Evolutionary conservation across 768 basidiomycete genomes (phyloP).

Genomic region (Paxillus rubicundulus): DNA sequence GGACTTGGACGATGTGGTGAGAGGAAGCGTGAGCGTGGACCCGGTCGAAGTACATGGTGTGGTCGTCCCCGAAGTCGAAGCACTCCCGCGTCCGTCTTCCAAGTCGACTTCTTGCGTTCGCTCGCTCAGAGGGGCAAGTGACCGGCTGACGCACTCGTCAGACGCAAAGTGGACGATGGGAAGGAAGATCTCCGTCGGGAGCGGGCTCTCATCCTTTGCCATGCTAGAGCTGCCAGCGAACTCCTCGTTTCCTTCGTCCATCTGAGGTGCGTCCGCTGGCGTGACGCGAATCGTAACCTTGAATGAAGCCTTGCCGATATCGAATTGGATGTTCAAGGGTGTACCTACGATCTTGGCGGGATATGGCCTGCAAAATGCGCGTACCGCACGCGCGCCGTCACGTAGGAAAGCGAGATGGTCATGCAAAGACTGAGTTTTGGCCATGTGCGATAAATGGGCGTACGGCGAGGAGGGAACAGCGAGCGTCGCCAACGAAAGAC

Average conservation of each 20-base stretch:
- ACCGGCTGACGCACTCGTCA: constrained; percentile 28
- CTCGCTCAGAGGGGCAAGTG: constrained; percentile 7
- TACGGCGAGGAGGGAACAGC: constrained; percentile 17
- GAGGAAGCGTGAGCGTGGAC: constrained; percentile 17
- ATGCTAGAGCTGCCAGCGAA: background rate
- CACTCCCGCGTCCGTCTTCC: background rate
- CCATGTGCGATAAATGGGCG: background rate
- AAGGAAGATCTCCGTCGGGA: constrained; percentile 87
- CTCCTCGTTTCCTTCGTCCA: background rate
- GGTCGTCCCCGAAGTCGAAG: background rate
- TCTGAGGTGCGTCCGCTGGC: constrained; percentile 47
- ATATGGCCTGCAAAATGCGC: constrained; percentile 84
- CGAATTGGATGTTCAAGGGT: constrained; percentile 67
- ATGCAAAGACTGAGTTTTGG: constrained; percentile 1
- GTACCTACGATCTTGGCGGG: constrained; percentile 73
- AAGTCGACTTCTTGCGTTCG: background rate
- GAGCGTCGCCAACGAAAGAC: constrained; percentile 19
- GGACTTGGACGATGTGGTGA: constrained; percentile 1
- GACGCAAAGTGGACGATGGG: constrained; percentile 88
- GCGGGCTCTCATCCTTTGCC: constrained; percentile 25
- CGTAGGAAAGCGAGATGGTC: constrained; percentile 62
- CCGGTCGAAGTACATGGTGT: constrained; percentile 4
- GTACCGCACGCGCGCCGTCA: constrained; percentile 79
- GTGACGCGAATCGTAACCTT: constrained; percentile 64
- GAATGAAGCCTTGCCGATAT: constrained; percentile 69